Base-by-base conservation (phyloP, 345 rosid species). In the Laguncularia racemosa region DNA sequence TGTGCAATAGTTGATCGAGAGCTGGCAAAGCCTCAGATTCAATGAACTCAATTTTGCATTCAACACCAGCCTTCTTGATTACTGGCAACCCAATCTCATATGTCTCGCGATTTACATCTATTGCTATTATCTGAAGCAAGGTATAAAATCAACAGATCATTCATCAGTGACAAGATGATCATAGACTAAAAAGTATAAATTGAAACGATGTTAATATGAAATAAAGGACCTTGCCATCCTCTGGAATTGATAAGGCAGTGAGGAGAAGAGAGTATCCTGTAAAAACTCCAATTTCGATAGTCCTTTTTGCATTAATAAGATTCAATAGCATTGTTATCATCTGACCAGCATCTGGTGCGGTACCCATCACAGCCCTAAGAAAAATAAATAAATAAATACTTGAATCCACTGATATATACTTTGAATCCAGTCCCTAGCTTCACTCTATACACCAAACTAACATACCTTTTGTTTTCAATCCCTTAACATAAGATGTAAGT, bases 201-300 rank as follows among this genome's bases (percentile, higher is more conserved):
- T 47, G 50, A 11, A 40, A 44, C 6, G 13, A 3, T n/a, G 48
- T 20, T n/a, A n/a, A 20, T 33, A 33, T 10, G 7, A 4, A n/a
- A n/a, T n/a, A 14, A 40, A 47, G 28, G 19, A 77, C 82, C 81
- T 78, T 69, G 61, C 95, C 91, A 60, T 89, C 91, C 6, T 82
- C 72, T 2, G 97, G 97, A 55, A 89, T 67, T 16, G 80, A 60
- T 53, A 86, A 89, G 53, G 91, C 95, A 46, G 95, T 86, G 59
- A 82, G 89, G 46, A 89, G 89, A 67, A 86, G 97, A 54, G 97
- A 86, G 71, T 89, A 89, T 15, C 97, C 91, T 44, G 95, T 86
- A 75, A 71, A 86, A 60, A 86, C 89, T 18, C 95, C 91, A 16
- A 89, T 44, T 62, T 89, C 88, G 17, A 86, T 89, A 0, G 86